Evolutionary conservation across 2,329 filamentous ascomycete genomes (phyloP).

Genomic region (Talaromyces pinophilus): DNA sequence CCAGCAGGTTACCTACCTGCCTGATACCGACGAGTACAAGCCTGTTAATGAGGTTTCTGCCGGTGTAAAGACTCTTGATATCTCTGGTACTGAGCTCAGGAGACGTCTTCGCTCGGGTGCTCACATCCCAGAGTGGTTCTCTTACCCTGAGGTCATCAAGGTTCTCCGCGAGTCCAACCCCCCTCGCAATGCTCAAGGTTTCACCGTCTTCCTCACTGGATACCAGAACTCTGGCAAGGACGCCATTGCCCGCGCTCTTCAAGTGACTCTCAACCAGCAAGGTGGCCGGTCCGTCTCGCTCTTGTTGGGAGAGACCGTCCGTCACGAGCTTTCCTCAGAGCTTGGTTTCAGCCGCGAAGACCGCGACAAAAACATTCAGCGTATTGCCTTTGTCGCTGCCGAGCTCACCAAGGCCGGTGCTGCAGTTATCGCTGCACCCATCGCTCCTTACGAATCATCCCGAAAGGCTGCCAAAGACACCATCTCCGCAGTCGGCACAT

Average conservation of each 20-base stretch:
- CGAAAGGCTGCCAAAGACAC: slow-evolving; percentile 77
- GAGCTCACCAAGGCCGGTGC: slow-evolving; percentile 92
- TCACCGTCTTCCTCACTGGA: slow-evolving; percentile 96
- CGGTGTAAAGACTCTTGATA: slow-evolving; percentile 83
- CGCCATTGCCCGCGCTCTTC: slow-evolving; percentile 89
- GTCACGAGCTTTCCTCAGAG: slow-evolving; percentile 87
- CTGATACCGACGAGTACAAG: slow-evolving; percentile 93
- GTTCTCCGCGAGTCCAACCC: slow-evolving; percentile 97
- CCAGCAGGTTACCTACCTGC: slow-evolving; percentile 99
- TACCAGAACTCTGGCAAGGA: slow-evolving; percentile 98
- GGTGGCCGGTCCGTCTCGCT: slow-evolving; percentile 92
- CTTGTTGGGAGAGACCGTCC: slow-evolving; percentile 92
- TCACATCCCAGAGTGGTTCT: slow-evolving; percentile 99
- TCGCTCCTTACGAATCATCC: slow-evolving; percentile 84
- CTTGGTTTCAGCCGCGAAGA: slow-evolving; percentile 93
- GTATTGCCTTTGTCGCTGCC: slow-evolving; percentile 93
- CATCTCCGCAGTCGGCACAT: slow-evolving; percentile 79
- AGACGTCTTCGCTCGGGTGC: slow-evolving; percentile 85
- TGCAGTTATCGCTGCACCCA: slow-evolving; percentile 93
- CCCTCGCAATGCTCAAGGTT: slow-evolving; percentile 85
- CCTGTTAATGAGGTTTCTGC: slow-evolving; percentile 86
- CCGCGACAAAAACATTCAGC: slow-evolving; percentile 89
- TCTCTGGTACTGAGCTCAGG: slow-evolving; percentile 87
- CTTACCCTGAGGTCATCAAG: slow-evolving; percentile 96
- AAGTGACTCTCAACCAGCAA: slow-evolving; percentile 97